Evolutionary conservation across 2,329 filamentous ascomycete species (phyloP).

Genomic region (Penicillium glabrum): DNA sequence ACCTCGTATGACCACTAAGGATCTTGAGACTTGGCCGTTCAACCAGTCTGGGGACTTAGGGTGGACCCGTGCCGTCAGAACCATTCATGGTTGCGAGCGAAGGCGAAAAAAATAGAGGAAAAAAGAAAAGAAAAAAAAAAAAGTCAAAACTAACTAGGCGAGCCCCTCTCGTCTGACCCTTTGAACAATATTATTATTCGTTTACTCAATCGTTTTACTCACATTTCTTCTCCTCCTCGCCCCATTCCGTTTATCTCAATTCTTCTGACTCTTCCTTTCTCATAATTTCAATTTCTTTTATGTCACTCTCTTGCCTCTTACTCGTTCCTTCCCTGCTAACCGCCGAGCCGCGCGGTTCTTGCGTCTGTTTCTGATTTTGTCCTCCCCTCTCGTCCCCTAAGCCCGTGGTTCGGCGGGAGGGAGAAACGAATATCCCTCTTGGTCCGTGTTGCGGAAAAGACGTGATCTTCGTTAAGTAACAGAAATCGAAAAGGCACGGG

Average conservation of each 20-base stretch:
- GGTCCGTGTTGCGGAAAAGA: constrained; percentile 7
- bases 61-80: constrained; percentile 19
- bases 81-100: constrained; percentile 11
- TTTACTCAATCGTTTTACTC: constrained; percentile 45
- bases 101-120: constrained; percentile 6
- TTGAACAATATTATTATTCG: constrained; percentile 30
- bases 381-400: constrained; percentile 1
- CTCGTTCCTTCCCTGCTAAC: constrained; percentile 39
- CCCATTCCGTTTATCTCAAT: constrained; percentile 28
- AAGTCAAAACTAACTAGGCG: constrained; percentile 9
- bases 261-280: constrained; percentile 30
- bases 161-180: constrained; percentile 16
- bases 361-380: constrained; percentile 22
- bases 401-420: constrained; percentile 17
- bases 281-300: constrained; percentile 40
- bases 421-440: constrained; percentile 7
- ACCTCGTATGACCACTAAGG: constrained; percentile 1
- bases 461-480: constrained; percentile 7
- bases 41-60: neutral
- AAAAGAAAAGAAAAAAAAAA: constrained; percentile 17
- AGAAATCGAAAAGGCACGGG: neutral
- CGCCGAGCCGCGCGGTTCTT: constrained; percentile 42
- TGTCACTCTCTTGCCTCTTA: constrained; percentile 37
- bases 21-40: neutral
- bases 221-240: constrained; percentile 20